Conservation (phyloP, 768 basidiomycete genomes). For the Mycena kentingensis region DNA sequence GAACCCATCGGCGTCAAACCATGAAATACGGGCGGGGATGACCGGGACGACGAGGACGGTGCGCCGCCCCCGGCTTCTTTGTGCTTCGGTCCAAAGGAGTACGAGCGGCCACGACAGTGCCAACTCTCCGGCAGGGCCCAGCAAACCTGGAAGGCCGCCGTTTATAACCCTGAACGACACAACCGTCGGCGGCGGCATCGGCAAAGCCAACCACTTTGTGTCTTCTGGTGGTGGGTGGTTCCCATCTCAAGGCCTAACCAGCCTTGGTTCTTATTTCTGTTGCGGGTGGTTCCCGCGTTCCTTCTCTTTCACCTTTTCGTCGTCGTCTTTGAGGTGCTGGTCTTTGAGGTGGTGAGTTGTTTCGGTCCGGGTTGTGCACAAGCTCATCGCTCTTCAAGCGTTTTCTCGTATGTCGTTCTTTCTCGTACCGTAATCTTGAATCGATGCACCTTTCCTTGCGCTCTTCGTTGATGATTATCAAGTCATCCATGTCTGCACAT, state of each 20-base stretch:
- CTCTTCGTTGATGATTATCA: no score
- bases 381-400: background rate
- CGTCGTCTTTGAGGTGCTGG: no score
- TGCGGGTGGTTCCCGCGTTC: slow-evolving; percentile 3
- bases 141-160: background rate
- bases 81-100: slow-evolving; percentile 1
- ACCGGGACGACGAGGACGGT: slow-evolving; percentile 5
- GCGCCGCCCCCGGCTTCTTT: background rate
- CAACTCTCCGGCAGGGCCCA: slow-evolving; percentile 1
- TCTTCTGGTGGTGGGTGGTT: slow-evolving; percentile 1
- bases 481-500: no score
- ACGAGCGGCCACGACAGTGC: background rate
- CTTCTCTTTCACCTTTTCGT: no score
- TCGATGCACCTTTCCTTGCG: no score
- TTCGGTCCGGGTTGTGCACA: background rate
- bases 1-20: background rate
- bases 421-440: background rate
- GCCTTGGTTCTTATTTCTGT: background rate
- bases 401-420: background rate
- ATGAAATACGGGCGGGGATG: background rate
- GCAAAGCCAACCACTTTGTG: background rate
- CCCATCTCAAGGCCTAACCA: slow-evolving; percentile 2
- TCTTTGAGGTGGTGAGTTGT: background rate
- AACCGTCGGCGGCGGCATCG: no score
- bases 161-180: no score